These are phyloP conservation scores for Linnemannia hyalina DNA, from an alignment of 192 early-diverging fungal genomes.

Conservation along the genomic window DNA sequence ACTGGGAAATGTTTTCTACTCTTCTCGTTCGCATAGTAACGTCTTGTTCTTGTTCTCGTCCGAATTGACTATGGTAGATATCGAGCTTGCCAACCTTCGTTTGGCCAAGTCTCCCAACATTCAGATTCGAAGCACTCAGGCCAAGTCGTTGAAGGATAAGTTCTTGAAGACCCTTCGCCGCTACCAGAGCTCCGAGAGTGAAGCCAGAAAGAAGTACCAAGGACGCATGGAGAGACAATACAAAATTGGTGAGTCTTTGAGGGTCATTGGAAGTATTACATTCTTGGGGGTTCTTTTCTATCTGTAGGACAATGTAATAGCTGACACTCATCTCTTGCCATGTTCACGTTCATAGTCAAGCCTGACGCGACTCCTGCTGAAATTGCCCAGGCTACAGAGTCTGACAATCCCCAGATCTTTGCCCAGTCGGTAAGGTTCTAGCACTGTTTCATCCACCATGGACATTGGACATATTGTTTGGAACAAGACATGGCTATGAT, in stretches of 20 bases:
- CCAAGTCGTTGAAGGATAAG: slow-evolving; percentile 67
- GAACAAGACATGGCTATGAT: not conserved
- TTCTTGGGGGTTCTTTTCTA: not conserved
- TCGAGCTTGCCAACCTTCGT: slow-evolving; percentile 43
- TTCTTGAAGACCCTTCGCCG: slow-evolving; percentile 78
- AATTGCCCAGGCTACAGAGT: slow-evolving; percentile 79
- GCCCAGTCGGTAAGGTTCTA: slow-evolving; percentile 74
- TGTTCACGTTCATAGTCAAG: slow-evolving; percentile 67
- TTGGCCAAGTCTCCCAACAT: slow-evolving; percentile 29
- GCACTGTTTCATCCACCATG: not conserved
- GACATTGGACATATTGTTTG: not conserved
- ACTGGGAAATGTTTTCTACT: not conserved
- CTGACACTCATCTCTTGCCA: not conserved
- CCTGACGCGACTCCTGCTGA: slow-evolving; percentile 84
- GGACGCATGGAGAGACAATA: slow-evolving; percentile 86
- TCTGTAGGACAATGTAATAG: not conserved
- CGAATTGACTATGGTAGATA: slow-evolving; percentile 15
- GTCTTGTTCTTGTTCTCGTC: not conserved
- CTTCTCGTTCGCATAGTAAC: not conserved
- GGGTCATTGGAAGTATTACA: not conserved
- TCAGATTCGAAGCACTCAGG: slow-evolving; percentile 54
- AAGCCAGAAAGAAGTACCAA: slow-evolving; percentile 87
- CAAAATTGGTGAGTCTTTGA: slow-evolving; percentile 74
- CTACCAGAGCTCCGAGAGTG: slow-evolving; percentile 83
- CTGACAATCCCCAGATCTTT: slow-evolving; percentile 83